Percentiles rank a stretch among this genome's conserved stretches.
Evolutionary conservation across 1,284 basidiomycete species (phyloP).

Genomic region (Rhodotorula sp.): DNA sequence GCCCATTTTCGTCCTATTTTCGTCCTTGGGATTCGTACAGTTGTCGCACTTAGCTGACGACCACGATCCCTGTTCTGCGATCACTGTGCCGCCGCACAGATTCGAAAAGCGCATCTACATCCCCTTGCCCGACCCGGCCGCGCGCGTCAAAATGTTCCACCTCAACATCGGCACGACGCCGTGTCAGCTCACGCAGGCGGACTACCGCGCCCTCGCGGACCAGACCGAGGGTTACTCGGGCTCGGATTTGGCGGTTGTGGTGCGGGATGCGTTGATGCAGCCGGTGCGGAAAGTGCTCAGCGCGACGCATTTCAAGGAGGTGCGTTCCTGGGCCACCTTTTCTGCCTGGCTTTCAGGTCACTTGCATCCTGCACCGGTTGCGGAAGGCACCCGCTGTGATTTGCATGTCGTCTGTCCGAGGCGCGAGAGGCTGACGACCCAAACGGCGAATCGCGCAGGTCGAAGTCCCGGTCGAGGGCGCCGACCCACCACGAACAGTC

Average conservation of each 20-base stretch:
- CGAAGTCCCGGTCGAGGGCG: slow-evolving; percentile 49
- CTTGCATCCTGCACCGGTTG: neutral
- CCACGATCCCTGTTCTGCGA: too few relatives aligned
- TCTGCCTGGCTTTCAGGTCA: too few relatives aligned
- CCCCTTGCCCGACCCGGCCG: slow-evolving; percentile 88
- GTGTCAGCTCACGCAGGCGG: slow-evolving; percentile 72
- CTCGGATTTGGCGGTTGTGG: slow-evolving; percentile 91
- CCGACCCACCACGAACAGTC: slow-evolving; percentile 57
- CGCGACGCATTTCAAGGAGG: slow-evolving; percentile 88
- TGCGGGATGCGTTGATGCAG: slow-evolving; percentile 97
- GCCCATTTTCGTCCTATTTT: too few relatives aligned
- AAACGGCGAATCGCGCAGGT: slow-evolving; percentile 43
- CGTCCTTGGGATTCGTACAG: too few relatives aligned
- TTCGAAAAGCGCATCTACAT: slow-evolving; percentile 95
- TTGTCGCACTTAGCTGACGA: too few relatives aligned
- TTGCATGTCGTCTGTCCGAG: too few relatives aligned
- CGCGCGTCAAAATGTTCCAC: slow-evolving; percentile 94
- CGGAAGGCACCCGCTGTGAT: neutral
- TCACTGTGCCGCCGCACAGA: slow-evolving; percentile 13
- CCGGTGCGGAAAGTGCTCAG: slow-evolving; percentile 93
- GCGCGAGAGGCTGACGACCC: neutral
- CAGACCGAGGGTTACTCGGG: slow-evolving; percentile 88
- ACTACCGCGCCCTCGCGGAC: slow-evolving; percentile 78
- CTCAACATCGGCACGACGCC: slow-evolving; percentile 93
- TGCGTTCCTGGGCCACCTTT: slow-evolving; percentile 42